These are phyloP conservation scores for Endotrypanum monterogeii DNA, from an alignment of 208 protist species.

Conservation along the genomic window DNA sequence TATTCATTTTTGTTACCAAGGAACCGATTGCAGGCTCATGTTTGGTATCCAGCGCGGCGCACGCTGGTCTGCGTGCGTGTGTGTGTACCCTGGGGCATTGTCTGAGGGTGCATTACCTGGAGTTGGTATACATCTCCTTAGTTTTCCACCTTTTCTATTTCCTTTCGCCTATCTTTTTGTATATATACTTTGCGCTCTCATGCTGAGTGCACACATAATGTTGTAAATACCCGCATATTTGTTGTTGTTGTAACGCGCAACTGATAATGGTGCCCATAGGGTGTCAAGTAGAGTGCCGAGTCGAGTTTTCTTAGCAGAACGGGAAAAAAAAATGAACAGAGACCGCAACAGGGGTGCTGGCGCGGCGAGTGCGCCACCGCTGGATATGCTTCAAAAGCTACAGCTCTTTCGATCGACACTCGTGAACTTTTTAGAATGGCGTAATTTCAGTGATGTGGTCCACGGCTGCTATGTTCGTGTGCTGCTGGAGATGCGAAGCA, in stretches of 20 bases:
- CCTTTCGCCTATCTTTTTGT: not conserved
- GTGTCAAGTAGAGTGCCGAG: not conserved
- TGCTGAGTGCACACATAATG: not conserved
- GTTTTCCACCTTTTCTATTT: not conserved
- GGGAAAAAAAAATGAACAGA: constrained; percentile 15
- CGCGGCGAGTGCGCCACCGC: constrained; percentile 49
- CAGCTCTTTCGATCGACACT: constrained; percentile 89
- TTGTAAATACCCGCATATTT: not conserved
- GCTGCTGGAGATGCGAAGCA: constrained; percentile 87
- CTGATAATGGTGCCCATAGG: not conserved
- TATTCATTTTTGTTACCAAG: not conserved
- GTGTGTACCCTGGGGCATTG: not conserved
- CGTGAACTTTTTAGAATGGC: constrained; percentile 84
- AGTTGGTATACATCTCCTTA: not conserved
- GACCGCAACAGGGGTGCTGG: constrained; percentile 11
- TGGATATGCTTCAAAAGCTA: constrained; percentile 75
- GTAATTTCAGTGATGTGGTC: constrained; percentile 85
- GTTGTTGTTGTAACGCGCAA: not conserved
- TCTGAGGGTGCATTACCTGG: not conserved
- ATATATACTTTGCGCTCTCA: no score
- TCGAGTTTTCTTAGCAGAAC: not conserved
- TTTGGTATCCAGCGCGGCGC: not conserved
- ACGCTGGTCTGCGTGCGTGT: not conserved
- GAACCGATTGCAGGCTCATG: not conserved
- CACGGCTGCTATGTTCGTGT: constrained; percentile 90